These are phyloP conservation scores for Fusarium clavum DNA, from an alignment of 2,329 filamentous ascomycete genomes.

Conservation along the genomic window DNA sequence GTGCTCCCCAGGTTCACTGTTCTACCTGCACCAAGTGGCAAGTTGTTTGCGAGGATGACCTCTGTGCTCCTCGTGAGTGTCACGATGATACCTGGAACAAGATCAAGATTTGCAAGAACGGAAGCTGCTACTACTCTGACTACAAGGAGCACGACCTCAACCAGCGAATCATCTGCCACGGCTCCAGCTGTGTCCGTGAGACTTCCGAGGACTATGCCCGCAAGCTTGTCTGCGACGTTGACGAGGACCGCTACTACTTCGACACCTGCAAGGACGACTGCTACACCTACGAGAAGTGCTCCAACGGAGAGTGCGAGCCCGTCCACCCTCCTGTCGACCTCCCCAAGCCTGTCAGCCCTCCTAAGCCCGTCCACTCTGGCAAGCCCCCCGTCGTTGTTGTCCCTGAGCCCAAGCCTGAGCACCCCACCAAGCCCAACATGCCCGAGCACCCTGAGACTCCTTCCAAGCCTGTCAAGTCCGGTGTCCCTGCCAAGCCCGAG, in stretches of 20 bases:
- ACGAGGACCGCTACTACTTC: conserved; percentile 47
- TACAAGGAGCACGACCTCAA: conserved; percentile 47
- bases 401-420: conserved; percentile 14
- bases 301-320: conserved; percentile 41
- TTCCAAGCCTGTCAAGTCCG: neutral
- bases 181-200: conserved; percentile 46
- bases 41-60: conserved; percentile 51
- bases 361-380: conserved; percentile 12
- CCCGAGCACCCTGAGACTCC: conserved; percentile 3
- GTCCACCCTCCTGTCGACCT: conserved; percentile 26
- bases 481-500: neutral
- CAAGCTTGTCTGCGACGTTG: conserved; percentile 48
- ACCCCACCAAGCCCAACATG: neutral
- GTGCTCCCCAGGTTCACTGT: conserved; percentile 45
- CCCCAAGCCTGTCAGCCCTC: conserved; percentile 16
- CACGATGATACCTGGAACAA: conserved; percentile 45
- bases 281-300: conserved; percentile 43
- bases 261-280: conserved; percentile 48
- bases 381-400: conserved; percentile 15
- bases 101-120: conserved; percentile 50
- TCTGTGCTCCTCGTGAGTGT: conserved; percentile 48
- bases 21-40: conserved; percentile 39
- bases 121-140: conserved; percentile 47
- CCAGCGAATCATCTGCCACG: conserved; percentile 51
- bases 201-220: conserved; percentile 45